A percentile compares a stretch with the other conserved stretches of the same genome.
Evolutionary conservation across 192 early-diverging fungal genomes (phyloP).

Genomic region (Linnemannia schmuckeri): DNA sequence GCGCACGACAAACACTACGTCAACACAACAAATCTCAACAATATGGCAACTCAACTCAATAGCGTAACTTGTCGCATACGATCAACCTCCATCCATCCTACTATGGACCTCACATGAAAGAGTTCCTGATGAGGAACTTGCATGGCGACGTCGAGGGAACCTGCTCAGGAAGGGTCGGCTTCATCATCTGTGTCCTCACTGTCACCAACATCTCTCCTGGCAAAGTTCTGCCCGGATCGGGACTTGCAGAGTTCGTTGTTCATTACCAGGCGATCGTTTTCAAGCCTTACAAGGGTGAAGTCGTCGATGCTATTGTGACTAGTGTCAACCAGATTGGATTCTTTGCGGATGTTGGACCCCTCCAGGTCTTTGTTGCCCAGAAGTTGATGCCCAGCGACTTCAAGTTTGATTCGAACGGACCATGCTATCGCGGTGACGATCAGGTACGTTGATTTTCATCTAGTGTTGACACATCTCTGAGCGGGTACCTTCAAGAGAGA

Average conservation of each 20-base stretch:
- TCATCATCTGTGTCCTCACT: conserved; percentile 90
- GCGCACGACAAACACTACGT: background rate
- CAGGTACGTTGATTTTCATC: conserved; percentile 55
- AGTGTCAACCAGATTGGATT: conserved; percentile 97
- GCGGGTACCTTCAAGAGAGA: background rate
- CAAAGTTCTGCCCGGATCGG: conserved; percentile 81
- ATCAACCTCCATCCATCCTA: conserved; percentile 95
- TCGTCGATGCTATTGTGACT: conserved; percentile 91
- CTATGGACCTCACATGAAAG: conserved; percentile 86
- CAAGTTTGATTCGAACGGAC: conserved; percentile 91
- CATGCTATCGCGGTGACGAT: conserved; percentile 76
- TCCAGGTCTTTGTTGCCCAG: conserved; percentile 91
- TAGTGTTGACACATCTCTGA: too few relatives aligned
- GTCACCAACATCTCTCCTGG: conserved; percentile 86
- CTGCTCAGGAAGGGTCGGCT: conserved; percentile 93
- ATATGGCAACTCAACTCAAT: background rate
- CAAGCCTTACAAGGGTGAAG: conserved; percentile 97
- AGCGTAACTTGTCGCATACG: conserved; percentile 93
- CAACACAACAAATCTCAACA: background rate
- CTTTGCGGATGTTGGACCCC: conserved; percentile 94
- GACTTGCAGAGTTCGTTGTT: conserved; percentile 94
- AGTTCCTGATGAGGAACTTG: conserved; percentile 83
- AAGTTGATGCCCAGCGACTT: conserved; percentile 91
- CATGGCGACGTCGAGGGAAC: conserved; percentile 96
- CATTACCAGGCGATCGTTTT: conserved; percentile 95